Evolutionary conservation across 2,329 filamentous ascomycete genomes (phyloP).

Genomic region (Xylariaceae sp.): DNA sequence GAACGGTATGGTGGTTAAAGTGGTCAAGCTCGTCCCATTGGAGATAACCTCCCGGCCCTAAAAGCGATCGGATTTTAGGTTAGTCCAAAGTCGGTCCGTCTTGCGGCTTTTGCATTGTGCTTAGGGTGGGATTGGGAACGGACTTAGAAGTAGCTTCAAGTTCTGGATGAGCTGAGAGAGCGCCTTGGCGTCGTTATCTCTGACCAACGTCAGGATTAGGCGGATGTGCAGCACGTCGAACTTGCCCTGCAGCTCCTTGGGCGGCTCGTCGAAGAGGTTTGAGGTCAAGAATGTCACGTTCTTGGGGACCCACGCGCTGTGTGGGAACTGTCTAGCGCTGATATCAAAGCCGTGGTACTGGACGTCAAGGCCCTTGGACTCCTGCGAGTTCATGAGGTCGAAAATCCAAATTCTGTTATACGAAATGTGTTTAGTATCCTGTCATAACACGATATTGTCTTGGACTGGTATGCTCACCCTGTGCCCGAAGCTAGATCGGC

Average conservation of each 20-base stretch:
- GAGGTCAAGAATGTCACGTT: slow-evolving; percentile 7
- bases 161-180: slow-evolving; percentile 9
- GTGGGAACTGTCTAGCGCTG: slow-evolving; percentile 12
- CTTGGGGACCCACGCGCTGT: slow-evolving; percentile 12
- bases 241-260: slow-evolving; percentile 8
- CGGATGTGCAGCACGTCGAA: slow-evolving; percentile 16
- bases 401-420: slow-evolving; percentile 12
- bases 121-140: neutral
- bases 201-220: slow-evolving; percentile 11
- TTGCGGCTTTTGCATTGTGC: neutral
- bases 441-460: neutral
- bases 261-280: slow-evolving; percentile 8
- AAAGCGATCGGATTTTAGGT: neutral
- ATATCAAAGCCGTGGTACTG: slow-evolving; percentile 16
- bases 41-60: slow-evolving; percentile 15
- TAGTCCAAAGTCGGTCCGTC: neutral
- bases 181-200: slow-evolving; percentile 7
- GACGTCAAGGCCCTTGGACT: slow-evolving; percentile 7
- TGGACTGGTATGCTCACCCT: neutral
- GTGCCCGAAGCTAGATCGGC: slow-evolving; percentile 17
- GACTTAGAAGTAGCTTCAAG: slow-evolving; percentile 16
- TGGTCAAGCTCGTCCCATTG: slow-evolving; percentile 17
- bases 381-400: slow-evolving; percentile 11
- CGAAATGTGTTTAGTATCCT: neutral
- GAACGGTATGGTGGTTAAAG: slow-evolving; percentile 11